Conservation (phyloP, 2,329 filamentous ascomycete genomes). For the Phialophora macrospora region DNA sequence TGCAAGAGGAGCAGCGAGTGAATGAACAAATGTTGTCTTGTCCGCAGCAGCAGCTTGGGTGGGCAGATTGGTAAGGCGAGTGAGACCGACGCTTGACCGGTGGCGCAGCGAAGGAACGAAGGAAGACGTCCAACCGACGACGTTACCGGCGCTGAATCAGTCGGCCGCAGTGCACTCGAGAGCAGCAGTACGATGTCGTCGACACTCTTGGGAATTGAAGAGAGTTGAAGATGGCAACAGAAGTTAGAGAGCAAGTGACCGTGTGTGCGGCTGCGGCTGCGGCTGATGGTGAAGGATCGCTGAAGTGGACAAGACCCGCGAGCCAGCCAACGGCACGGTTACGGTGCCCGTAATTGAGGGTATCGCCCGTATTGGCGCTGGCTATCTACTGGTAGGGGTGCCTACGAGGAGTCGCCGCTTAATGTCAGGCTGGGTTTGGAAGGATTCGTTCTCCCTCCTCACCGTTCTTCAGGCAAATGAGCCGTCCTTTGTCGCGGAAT, state of each 20-base stretch:
- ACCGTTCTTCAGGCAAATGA: neutral
- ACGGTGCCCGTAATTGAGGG: slow-evolving; percentile 18
- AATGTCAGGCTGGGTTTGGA: slow-evolving; percentile 1
- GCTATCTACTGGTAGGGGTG: slow-evolving; percentile 3
- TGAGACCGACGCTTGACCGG: slow-evolving; percentile 8
- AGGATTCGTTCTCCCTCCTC: neutral
- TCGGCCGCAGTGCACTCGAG: neutral
- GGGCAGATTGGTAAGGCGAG: slow-evolving; percentile 16
- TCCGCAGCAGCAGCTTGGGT: slow-evolving; percentile 3
- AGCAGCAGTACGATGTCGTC: neutral
- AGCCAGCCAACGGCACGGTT: neutral
- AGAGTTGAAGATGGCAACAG: slow-evolving; percentile 13
- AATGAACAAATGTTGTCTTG: slow-evolving; percentile 12
- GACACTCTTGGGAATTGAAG: slow-evolving; percentile 7
- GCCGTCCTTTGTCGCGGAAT: neutral
- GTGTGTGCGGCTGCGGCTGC: slow-evolving; percentile 23
- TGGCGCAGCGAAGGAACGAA: slow-evolving; percentile 17
- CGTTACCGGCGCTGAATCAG: neutral
- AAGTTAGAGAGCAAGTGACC: slow-evolving; percentile 10
- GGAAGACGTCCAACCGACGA: neutral
- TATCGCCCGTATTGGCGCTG: slow-evolving; percentile 11
- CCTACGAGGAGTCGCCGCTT: slow-evolving; percentile 5
- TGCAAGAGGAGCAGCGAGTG: slow-evolving; percentile 30
- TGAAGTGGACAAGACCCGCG: slow-evolving; percentile 3
- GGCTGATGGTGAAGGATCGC: slow-evolving; percentile 10